A percentile compares a stretch with the other conserved stretches of the same genome.
Conservation (phyloP, 805 yeast species). For the Saccharomycopsis selenospora region DNA sequence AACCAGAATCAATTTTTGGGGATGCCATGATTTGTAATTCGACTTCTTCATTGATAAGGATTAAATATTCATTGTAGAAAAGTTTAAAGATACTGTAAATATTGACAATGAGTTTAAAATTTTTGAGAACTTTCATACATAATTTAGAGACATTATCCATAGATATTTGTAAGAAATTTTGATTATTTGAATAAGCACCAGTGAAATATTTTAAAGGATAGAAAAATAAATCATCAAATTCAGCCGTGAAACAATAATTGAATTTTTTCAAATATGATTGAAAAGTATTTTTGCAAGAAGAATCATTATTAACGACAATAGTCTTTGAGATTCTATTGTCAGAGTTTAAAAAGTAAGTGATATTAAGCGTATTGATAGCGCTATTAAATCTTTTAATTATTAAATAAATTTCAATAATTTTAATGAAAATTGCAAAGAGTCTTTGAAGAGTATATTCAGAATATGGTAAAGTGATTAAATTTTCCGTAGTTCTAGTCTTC, state of each 20-base stretch:
- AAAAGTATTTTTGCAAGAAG: slow-evolving; percentile 16
- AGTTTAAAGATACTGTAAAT: slow-evolving; percentile 19
- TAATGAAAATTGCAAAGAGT: slow-evolving; percentile 13
- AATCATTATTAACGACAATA: slow-evolving; percentile 16
- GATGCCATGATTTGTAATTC: slow-evolving; percentile 19
- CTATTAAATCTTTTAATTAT: slow-evolving; percentile 18
- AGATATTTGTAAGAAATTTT: slow-evolving; percentile 1
- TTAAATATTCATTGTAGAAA: slow-evolving; percentile 20
- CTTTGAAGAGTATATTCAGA: slow-evolving; percentile 18
- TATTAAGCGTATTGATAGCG: slow-evolving; percentile 7
- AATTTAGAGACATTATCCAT: slow-evolving; percentile 14
- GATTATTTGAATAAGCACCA: not conserved
- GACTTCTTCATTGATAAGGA: slow-evolving; percentile 20
- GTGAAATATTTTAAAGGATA: slow-evolving; percentile 15
- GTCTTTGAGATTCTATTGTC: slow-evolving; percentile 4
- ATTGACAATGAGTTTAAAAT: slow-evolving; percentile 19
- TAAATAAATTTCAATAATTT: slow-evolving; percentile 14
- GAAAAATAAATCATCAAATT: slow-evolving; percentile 15
- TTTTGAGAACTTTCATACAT: slow-evolving; percentile 11
- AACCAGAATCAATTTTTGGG: slow-evolving; percentile 1
- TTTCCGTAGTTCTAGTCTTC: slow-evolving; percentile 9
- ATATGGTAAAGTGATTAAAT: slow-evolving; percentile 15
- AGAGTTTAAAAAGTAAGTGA: slow-evolving; percentile 12
- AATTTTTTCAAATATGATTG: slow-evolving; percentile 18
- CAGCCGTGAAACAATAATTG: slow-evolving; percentile 17